These are phyloP conservation scores for Alnus glutinosa DNA, from an alignment of 306 rosid genomes.

Conservation along the genomic window DNA sequence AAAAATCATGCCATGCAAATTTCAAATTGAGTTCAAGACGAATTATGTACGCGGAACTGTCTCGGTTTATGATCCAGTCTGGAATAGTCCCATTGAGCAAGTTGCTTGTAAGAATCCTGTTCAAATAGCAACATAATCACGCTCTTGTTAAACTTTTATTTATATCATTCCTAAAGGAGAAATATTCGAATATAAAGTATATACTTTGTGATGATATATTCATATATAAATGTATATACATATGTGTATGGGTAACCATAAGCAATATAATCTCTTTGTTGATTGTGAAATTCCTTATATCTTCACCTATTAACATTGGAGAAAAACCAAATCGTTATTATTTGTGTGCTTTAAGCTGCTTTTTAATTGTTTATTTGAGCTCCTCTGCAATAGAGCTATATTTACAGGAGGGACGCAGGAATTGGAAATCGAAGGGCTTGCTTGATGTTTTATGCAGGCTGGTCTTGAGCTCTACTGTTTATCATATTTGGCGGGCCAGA, in stretches of 20 bases:
- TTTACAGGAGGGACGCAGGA: neutral
- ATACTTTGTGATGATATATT: neutral
- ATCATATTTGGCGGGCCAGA: too few species aligned
- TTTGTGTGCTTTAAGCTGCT: neutral
- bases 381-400: neutral
- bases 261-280: neutral
- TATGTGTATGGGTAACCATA: neutral
- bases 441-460: too few species aligned
- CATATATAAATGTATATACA: neutral
- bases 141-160: neutral
- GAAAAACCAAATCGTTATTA: neutral
- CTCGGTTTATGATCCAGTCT: constrained; percentile 19
- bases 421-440: too few species aligned
- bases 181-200: neutral
- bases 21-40: neutral
- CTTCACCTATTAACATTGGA: neutral
- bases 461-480: too few species aligned
- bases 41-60: constrained; percentile 1
- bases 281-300: too few species aligned
- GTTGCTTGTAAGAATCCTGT: constrained; percentile 37
- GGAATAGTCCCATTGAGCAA: constrained; percentile 30
- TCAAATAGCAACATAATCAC: neutral
- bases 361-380: neutral
- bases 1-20: neutral
- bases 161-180: neutral